Conservation (phyloP, 345 rosid genomes). For the Microcos paniculata region DNA sequence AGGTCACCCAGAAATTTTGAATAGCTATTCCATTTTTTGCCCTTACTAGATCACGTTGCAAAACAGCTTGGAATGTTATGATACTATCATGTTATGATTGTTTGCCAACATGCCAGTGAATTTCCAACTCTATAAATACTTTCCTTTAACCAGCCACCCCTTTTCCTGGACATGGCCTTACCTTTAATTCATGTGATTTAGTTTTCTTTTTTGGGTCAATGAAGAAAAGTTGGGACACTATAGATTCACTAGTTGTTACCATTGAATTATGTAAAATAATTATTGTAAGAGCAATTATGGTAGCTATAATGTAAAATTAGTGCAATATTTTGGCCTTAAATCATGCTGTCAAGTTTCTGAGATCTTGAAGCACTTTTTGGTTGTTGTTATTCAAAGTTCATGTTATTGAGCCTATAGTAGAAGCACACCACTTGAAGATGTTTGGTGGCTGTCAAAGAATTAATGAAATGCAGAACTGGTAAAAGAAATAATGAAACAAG, state of each 20-base stretch:
- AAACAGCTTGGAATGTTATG: neutral
- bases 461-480: neutral
- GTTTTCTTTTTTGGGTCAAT: neutral
- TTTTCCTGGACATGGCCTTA: neutral
- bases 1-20: neutral
- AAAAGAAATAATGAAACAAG: neutral
- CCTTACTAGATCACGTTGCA: neutral
- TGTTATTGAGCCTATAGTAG: neutral
- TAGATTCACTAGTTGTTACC: neutral
- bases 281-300: neutral
- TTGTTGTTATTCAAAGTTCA: neutral
- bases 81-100: neutral
- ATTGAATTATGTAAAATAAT: neutral
- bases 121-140: neutral
- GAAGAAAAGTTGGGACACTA: conserved; percentile 2
- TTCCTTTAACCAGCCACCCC: conserved; percentile 2
- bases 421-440: neutral
- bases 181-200: conserved; percentile 5
- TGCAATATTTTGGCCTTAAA: neutral
- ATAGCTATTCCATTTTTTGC: conserved; percentile 1
- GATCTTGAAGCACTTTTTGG: neutral
- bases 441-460: neutral
- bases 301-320: neutral
- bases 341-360: conserved; percentile 2
- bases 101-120: neutral